A percentile compares a stretch with the other conserved stretches of the same genome.
phyloP scores from a whole-genome alignment of 495 filamentous ascomycete genomes.

The Podospora bellae-mahoneyi region DNA sequence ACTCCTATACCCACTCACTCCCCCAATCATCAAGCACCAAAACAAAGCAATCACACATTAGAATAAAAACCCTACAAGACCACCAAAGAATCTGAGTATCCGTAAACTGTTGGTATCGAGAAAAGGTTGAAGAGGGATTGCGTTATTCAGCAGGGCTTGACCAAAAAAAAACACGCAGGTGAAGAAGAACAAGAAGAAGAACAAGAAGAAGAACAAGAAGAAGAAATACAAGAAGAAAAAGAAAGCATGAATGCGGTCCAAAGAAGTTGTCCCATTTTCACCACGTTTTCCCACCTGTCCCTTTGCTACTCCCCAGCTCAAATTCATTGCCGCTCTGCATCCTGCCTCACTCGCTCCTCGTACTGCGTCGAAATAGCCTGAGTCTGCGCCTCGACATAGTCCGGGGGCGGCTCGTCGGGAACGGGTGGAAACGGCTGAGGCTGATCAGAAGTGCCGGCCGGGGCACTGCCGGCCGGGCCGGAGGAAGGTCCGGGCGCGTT shows the following conservation, averaged over 20 bases:
- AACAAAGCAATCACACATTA: neutral
- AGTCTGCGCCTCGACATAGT: constrained; percentile 87
- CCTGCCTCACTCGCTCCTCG: constrained; percentile 46
- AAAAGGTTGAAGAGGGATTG: neutral
- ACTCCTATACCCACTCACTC: neutral
- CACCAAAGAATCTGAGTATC: neutral
- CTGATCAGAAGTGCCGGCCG: constrained; percentile 15
- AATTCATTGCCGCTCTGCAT: constrained; percentile 41
- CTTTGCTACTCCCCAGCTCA: neutral
- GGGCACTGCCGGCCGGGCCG: constrained; percentile 16
- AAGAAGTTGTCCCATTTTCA: neutral
- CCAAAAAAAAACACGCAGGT: constrained; percentile 6
- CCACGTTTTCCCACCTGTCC: neutral
- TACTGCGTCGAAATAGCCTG: constrained; percentile 60
- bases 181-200: neutral
- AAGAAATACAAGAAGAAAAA: constrained; percentile 1
- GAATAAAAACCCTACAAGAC: neutral
- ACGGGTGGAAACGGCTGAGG: constrained; percentile 38
- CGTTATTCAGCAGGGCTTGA: constrained; percentile 5
- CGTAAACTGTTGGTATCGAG: neutral
- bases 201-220: neutral
- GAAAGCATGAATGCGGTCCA: neutral
- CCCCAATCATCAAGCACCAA: neutral
- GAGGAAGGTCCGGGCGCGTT: constrained; percentile 31
- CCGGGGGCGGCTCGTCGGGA: constrained; percentile 82